Evolutionary conservation across 331 rosid species (phyloP).

Genomic region (Malus hybrid): DNA sequence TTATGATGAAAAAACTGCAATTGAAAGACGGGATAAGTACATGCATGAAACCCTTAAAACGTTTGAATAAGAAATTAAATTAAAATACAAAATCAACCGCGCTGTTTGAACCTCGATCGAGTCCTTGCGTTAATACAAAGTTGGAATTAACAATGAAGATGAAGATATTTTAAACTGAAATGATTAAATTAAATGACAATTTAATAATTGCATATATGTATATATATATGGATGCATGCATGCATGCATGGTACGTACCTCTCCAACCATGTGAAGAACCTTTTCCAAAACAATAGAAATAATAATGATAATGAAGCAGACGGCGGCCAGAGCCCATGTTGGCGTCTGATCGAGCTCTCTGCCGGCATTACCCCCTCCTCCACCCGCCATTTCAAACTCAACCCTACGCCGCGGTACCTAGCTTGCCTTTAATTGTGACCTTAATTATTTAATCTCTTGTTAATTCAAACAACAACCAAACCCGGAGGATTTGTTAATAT

Average conservation of each 20-base stretch:
- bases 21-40: not conserved
- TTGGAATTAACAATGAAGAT: no score
- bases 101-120: no score
- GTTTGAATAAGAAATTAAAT: not conserved
- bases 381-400: constrained; percentile 16
- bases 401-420: not conserved
- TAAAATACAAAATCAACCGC: not conserved
- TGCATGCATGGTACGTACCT: constrained; percentile 23
- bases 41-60: not conserved
- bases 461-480: not conserved
- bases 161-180: no score
- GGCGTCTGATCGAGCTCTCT: constrained; percentile 78
- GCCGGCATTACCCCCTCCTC: constrained; percentile 24
- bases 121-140: no score
- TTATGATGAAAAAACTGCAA: constrained; percentile 53
- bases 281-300: constrained; percentile 67
- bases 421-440: not conserved
- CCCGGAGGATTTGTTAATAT: not conserved
- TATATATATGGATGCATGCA: not conserved
- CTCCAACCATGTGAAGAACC: constrained; percentile 50
- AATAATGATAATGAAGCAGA: constrained; percentile 64
- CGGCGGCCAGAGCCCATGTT: constrained; percentile 91
- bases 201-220: no score
- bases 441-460: not conserved
- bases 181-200: not conserved